Percentiles rank a stretch among this genome's conserved stretches.
These are phyloP conservation scores for Phaeosphaeria sp. DNA, from an alignment of 2,329 filamentous ascomycete genomes.

Conservation along the genomic window DNA sequence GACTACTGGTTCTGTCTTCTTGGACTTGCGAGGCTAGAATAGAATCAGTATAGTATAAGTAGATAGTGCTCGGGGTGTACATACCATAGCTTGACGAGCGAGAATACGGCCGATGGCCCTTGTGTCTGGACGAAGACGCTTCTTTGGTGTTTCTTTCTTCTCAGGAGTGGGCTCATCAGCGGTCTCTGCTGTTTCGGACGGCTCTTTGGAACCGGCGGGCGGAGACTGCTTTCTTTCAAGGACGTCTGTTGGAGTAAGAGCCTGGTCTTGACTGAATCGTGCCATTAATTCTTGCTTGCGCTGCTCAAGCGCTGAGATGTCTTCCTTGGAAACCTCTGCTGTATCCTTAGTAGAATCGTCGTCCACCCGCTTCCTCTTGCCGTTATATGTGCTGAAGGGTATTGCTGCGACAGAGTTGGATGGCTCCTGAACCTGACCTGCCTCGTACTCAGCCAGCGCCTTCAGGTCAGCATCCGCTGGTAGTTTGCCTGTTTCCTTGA, in stretches of 20 bases:
- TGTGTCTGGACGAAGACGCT: slow-evolving; percentile 33
- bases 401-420: slow-evolving; percentile 1
- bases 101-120: slow-evolving; percentile 40
- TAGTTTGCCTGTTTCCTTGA: slow-evolving; percentile 63
- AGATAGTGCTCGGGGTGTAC: not conserved
- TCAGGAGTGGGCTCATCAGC: not conserved
- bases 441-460: slow-evolving; percentile 58
- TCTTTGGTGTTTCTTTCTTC: slow-evolving; percentile 19
- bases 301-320: slow-evolving; percentile 22
- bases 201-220: not conserved
- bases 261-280: slow-evolving; percentile 12
- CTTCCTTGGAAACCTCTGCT: slow-evolving; percentile 1
- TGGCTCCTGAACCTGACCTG: slow-evolving; percentile 24
- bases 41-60: not conserved
- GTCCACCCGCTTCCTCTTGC: slow-evolving; percentile 34
- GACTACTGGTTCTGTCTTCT: slow-evolving; percentile 20
- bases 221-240: not conserved
- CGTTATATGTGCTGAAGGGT: slow-evolving; percentile 14
- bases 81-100: slow-evolving; percentile 32
- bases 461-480: slow-evolving; percentile 58
- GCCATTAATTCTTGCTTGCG: slow-evolving; percentile 34
- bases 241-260: slow-evolving; percentile 1
- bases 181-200: slow-evolving; percentile 1
- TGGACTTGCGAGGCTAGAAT: slow-evolving; percentile 18
- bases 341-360: slow-evolving; percentile 12